These are phyloP conservation scores for Wickerhamiella hasegawae DNA, from an alignment of 805 yeast genomes.

Conservation along the genomic window DNA sequence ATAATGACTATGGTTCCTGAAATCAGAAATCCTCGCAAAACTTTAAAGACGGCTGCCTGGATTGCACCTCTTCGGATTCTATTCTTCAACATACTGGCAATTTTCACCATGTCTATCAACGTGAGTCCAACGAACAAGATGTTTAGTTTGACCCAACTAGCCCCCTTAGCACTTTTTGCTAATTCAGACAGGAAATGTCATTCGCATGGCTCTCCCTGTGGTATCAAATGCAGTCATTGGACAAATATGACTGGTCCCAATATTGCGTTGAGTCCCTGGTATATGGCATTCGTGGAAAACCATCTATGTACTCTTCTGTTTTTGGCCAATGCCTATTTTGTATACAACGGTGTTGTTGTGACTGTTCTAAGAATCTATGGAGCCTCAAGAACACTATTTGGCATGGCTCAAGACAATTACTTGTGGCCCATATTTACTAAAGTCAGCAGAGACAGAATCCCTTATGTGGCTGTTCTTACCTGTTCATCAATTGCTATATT, in stretches of 20 bases:
- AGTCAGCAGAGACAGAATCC: slow-evolving; percentile 8
- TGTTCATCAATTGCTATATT: slow-evolving; percentile 2
- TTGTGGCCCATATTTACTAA: slow-evolving; percentile 4
- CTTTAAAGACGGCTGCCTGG: slow-evolving; percentile 6
- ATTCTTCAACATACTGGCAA: slow-evolving; percentile 4
- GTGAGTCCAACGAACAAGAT: slow-evolving; percentile 4
- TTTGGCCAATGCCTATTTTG: slow-evolving; percentile 6
- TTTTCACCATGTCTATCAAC: slow-evolving; percentile 5
- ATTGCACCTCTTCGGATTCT: slow-evolving; percentile 4
- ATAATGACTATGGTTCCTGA: slow-evolving; percentile 11
- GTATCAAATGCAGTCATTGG: neutral
- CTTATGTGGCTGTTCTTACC: slow-evolving; percentile 5
- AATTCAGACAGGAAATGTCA: neutral
- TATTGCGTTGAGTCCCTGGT: slow-evolving; percentile 7
- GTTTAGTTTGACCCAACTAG: neutral
- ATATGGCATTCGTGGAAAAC: slow-evolving; percentile 3
- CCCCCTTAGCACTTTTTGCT: neutral
- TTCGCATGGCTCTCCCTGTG: neutral
- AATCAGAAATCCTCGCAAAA: slow-evolving; percentile 12
- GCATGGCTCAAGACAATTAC: slow-evolving; percentile 6
- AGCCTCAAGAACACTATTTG: slow-evolving; percentile 11
- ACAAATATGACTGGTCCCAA: neutral
- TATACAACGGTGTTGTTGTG: slow-evolving; percentile 5
- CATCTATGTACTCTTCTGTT: slow-evolving; percentile 5
- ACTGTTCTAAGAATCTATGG: slow-evolving; percentile 8